Evolutionary conservation across 257 asterid genomes (phyloP).

Genomic region (Cordia subcordata): DNA sequence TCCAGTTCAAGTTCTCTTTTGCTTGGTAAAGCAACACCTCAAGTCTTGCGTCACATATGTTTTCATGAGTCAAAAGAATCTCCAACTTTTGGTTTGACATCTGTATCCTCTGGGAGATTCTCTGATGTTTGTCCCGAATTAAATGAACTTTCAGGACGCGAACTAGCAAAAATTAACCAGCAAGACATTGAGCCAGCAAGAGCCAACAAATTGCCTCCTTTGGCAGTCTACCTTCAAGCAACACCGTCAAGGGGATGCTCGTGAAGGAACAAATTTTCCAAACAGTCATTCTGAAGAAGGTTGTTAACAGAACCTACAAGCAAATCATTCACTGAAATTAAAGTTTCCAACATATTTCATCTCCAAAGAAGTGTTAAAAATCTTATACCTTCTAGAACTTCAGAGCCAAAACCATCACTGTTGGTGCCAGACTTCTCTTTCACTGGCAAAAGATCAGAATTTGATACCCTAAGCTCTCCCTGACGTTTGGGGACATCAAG

Average conservation of each 20-base stretch:
- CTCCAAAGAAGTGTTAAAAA: neutral
- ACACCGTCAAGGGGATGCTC: conserved; percentile 45
- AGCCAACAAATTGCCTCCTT: neutral
- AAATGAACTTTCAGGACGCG: conserved; percentile 3
- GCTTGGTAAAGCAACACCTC: neutral
- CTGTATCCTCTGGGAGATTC: neutral
- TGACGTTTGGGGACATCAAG: conserved; percentile 28
- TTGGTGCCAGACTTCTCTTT: conserved; percentile 25
- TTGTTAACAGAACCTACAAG: conserved; percentile 38
- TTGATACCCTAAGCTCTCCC: conserved; percentile 17
- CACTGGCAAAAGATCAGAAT: conserved; percentile 16
- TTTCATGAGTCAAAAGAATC: conserved; percentile 3
- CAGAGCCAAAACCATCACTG: conserved; percentile 32
- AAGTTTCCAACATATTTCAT: neutral
- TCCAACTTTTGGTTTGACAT: neutral
- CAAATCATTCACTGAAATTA: conserved; percentile 2
- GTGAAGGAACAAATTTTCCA: conserved; percentile 37
- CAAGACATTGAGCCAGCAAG: conserved; percentile 1
- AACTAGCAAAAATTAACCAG: neutral
- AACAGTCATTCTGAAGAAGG: conserved; percentile 28
- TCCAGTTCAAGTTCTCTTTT: neutral
- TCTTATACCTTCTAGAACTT: conserved; percentile 40
- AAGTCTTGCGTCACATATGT: no score
- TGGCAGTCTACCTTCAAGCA: conserved; percentile 39
- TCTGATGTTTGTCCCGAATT: neutral